phyloP scores from a whole-genome alignment of 2,329 filamentous ascomycete genomes.

The Metarhizium brunneum region DNA sequence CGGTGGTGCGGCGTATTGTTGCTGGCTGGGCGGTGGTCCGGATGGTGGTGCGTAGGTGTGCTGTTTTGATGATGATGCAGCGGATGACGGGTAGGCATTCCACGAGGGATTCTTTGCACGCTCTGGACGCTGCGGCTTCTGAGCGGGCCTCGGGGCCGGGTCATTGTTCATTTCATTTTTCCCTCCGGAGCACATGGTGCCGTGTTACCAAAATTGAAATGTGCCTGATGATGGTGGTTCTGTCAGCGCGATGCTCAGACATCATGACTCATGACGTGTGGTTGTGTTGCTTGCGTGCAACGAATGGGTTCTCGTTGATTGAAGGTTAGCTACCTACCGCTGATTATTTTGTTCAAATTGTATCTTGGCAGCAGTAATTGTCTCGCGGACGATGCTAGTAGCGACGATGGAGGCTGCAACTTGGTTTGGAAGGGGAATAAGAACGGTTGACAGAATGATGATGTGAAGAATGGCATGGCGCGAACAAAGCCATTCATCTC shows the following conservation, averaged over 20 bases:
- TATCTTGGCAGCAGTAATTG: too few species aligned
- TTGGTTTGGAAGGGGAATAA: too few species aligned
- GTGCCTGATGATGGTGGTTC: neutral
- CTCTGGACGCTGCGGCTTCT: constrained; percentile 12
- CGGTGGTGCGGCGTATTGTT: constrained; percentile 18
- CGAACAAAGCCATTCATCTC: too few species aligned
- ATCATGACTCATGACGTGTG: too few species aligned
- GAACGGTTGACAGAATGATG: too few species aligned
- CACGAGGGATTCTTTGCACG: constrained; percentile 14
- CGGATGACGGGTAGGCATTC: neutral
- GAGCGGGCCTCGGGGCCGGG: constrained; percentile 29
- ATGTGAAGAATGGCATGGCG: too few species aligned
- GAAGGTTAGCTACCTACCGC: too few species aligned
- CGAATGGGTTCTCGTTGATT: too few species aligned
- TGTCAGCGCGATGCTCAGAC: neutral
- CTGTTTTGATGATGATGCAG: constrained; percentile 5
- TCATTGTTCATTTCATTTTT: constrained; percentile 30
- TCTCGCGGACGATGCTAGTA: too few species aligned
- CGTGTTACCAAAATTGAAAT: neutral
- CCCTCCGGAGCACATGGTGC: constrained; percentile 40
- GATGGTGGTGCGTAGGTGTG: constrained; percentile 16
- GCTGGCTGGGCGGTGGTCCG: constrained; percentile 16
- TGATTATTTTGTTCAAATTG: too few species aligned
- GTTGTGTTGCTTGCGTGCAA: too few species aligned
- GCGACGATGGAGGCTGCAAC: too few species aligned